These are phyloP conservation scores for Ogataea nitratoaversa DNA, from an alignment of 805 yeast species.

Conservation along the genomic window DNA sequence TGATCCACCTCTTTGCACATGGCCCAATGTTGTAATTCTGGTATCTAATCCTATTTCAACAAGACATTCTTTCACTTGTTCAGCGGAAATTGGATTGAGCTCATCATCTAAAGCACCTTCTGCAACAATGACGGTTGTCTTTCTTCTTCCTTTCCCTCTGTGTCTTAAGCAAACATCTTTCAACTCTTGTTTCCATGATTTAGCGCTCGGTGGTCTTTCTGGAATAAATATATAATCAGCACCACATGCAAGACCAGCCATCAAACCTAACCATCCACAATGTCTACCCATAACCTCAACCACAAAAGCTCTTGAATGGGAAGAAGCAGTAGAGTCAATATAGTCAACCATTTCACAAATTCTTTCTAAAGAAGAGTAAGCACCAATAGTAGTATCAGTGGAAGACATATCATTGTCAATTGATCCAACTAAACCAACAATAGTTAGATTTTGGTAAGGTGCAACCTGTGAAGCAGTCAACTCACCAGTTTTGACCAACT, in stretches of 20 bases:
- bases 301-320: conserved; percentile 96
- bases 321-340: conserved; percentile 95
- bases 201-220: conserved; percentile 71
- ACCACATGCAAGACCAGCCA: conserved; percentile 96
- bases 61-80: conserved; percentile 76
- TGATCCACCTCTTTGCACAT: conserved; percentile 98
- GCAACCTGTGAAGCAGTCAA: conserved; percentile 56
- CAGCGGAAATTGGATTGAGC: conserved; percentile 74
- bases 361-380: conserved; percentile 87
- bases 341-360: conserved; percentile 93
- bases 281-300: conserved; percentile 99
- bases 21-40: conserved; percentile 92
- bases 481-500: conserved; percentile 52
- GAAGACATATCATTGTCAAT: conserved; percentile 98
- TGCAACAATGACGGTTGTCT: conserved; percentile 94
- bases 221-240: conserved; percentile 95
- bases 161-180: conserved; percentile 71
- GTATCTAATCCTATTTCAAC: conserved; percentile 88
- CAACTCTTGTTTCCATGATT: conserved; percentile 79
- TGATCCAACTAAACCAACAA: conserved; percentile 93
- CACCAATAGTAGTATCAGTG: conserved; percentile 96
- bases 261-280: conserved; percentile 97
- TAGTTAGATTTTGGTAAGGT: conserved; percentile 69
- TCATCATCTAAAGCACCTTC: conserved; percentile 93
- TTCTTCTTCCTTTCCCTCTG: conserved; percentile 83